Evolutionary conservation across 306 rosid species (phyloP).

Genomic region (Adenanthera pavonina): DNA sequence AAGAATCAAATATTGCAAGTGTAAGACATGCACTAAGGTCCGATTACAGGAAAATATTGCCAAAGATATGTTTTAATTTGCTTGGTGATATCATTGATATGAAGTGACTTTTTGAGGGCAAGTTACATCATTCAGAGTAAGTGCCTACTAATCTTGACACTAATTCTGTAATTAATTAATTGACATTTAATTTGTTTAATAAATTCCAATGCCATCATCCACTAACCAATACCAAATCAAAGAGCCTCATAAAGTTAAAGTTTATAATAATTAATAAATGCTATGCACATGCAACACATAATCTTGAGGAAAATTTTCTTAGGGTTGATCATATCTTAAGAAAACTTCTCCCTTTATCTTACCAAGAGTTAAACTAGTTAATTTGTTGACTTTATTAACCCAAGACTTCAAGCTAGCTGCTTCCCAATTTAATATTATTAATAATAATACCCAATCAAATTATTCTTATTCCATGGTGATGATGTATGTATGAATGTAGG

Average conservation of each 20-base stretch:
- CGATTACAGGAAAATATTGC: constrained; percentile 45
- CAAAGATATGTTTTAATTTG: constrained; percentile 38
- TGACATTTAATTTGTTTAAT: constrained; percentile 7
- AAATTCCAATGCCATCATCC: constrained; percentile 37
- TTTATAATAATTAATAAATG: constrained; percentile 22
- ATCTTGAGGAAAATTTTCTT: constrained; percentile 13
- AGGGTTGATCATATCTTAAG: constrained; percentile 11
- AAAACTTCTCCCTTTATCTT: constrained; percentile 10
- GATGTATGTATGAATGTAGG: not conserved
- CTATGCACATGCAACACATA: constrained; percentile 15
- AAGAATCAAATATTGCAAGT: constrained; percentile 54
- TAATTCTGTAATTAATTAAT: constrained; percentile 17
- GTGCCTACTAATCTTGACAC: constrained; percentile 36
- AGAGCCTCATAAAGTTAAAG: not conserved
- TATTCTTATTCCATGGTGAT: not conserved
- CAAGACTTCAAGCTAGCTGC: not conserved
- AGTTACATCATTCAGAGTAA: constrained; percentile 57
- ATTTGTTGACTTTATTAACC: constrained; percentile 37
- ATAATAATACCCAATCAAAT: not conserved
- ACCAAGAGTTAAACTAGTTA: not conserved
- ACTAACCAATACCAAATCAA: constrained; percentile 12
- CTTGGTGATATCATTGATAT: constrained; percentile 44
- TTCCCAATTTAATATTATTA: constrained; percentile 1
- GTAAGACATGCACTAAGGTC: constrained; percentile 50
- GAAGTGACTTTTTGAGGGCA: constrained; percentile 56